Evolutionary conservation across 495 filamentous ascomycete genomes (phyloP).

Genomic region (Talaromyces trachyspermus): DNA sequence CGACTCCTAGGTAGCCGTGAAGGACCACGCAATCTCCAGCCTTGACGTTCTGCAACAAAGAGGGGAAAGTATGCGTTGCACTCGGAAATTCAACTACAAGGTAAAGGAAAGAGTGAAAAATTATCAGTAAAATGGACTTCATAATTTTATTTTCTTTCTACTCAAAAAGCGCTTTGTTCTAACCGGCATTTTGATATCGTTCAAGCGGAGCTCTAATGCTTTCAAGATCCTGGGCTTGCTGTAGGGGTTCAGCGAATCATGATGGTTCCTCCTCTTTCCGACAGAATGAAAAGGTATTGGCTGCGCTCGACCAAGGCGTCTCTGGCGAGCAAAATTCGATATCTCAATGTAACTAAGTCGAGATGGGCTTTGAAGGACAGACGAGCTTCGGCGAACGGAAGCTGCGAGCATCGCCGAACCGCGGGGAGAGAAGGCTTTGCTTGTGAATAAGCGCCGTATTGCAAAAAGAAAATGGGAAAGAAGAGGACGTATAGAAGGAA

Average conservation of each 20-base stretch:
- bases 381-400: constrained; percentile 15
- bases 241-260: constrained; percentile 17
- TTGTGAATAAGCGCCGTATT: too few species aligned
- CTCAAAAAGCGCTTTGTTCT: constrained; percentile 8
- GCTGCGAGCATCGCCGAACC: constrained; percentile 18
- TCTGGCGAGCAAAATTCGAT: constrained; percentile 27
- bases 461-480: neutral
- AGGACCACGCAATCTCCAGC: constrained; percentile 49
- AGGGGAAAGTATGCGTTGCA: constrained; percentile 40
- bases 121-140: neutral
- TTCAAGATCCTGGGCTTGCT: constrained; percentile 13
- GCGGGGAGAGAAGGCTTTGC: neutral
- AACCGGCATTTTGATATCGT: constrained; percentile 45
- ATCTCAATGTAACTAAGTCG: constrained; percentile 33
- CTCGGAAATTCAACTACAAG: constrained; percentile 44
- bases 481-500: neutral
- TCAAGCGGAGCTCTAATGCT: constrained; percentile 21
- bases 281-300: constrained; percentile 11
- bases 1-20: constrained; percentile 66
- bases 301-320: constrained; percentile 9
- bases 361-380: constrained; percentile 12
- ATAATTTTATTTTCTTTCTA: neutral
- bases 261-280: constrained; percentile 18
- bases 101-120: constrained; percentile 11
- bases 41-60: constrained; percentile 31